These are phyloP conservation scores for Shiraia bambusicola DNA, from an alignment of 2,329 filamentous ascomycete species.

Conservation along the genomic window DNA sequence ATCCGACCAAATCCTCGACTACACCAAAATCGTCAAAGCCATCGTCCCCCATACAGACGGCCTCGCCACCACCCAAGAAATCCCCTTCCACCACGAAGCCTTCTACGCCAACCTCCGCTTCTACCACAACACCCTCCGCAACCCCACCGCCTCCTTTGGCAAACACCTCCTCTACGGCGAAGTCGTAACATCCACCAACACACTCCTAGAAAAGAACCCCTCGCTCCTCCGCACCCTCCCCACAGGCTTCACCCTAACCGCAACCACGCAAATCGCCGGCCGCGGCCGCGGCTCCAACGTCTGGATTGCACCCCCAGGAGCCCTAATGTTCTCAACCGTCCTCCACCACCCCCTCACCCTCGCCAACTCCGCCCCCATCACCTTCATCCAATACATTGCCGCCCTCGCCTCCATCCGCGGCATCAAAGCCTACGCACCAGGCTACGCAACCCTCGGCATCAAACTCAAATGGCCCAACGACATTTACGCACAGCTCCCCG, in stretches of 20 bases:
- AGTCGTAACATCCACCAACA: conserved; percentile 92
- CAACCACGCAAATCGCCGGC: conserved; percentile 84
- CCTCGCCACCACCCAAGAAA: conserved; percentile 70
- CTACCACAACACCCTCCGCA: conserved; percentile 62
- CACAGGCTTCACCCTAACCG: conserved; percentile 82
- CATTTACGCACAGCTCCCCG: conserved; percentile 59
- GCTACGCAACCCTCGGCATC: conserved; percentile 74
- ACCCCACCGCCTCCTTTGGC: conserved; percentile 68
- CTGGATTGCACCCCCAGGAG: conserved; percentile 88
- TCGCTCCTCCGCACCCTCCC: conserved; percentile 74
- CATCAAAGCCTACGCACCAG: conserved; percentile 74
- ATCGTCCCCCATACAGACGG: conserved; percentile 70
- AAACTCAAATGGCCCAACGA: conserved; percentile 98
- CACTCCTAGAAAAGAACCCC: conserved; percentile 88
- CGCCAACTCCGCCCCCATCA: conserved; percentile 71
- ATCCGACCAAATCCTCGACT: conserved; percentile 68
- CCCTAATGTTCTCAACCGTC: conserved; percentile 83
- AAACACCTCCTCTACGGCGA: conserved; percentile 81
- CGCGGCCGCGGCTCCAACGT: conserved; percentile 89
- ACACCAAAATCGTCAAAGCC: conserved; percentile 70
- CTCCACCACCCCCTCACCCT: conserved; percentile 79
- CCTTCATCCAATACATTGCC: conserved; percentile 92
- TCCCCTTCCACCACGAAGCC: conserved; percentile 81
- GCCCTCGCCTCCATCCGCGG: conserved; percentile 85
- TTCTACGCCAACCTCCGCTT: conserved; percentile 72